Conservation (phyloP, 2,329 filamentous ascomycete species). For the Colletotrichum sp. region DNA sequence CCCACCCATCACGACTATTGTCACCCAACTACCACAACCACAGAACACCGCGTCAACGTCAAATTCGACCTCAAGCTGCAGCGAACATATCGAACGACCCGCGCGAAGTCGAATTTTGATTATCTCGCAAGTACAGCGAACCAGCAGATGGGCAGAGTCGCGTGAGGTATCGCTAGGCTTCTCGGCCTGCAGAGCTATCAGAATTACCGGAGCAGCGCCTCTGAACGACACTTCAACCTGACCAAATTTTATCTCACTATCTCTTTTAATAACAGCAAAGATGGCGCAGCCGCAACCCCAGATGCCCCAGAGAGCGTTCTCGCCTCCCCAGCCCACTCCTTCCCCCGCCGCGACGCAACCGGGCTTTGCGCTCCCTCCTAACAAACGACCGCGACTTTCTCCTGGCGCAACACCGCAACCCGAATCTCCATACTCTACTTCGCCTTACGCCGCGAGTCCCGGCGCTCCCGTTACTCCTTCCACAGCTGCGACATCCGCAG, state of each 20-base stretch:
- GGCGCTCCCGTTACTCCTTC: slow-evolving; percentile 44
- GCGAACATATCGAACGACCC: background rate
- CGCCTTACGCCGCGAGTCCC: slow-evolving; percentile 56
- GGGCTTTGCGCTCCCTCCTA: slow-evolving; percentile 65
- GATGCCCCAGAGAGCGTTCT: slow-evolving; percentile 61
- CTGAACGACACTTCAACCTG: slow-evolving; percentile 13
- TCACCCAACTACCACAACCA: background rate
- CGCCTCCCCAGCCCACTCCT: slow-evolving; percentile 65
- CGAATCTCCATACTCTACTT: slow-evolving; percentile 63
- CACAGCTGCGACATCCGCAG: slow-evolving; percentile 35
- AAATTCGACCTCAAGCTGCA: background rate
- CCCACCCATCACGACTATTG: background rate
- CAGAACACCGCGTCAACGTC: background rate
- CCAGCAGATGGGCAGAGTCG: slow-evolving; percentile 50
- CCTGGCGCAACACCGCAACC: slow-evolving; percentile 73
- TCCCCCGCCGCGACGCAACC: slow-evolving; percentile 64
- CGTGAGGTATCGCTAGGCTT: slow-evolving; percentile 53
- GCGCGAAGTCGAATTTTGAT: background rate
- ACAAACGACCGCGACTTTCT: slow-evolving; percentile 75
- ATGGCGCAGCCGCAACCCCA: slow-evolving; percentile 68
- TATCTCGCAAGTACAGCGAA: background rate
- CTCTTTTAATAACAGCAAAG: slow-evolving; percentile 9
- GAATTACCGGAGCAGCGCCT: background rate
- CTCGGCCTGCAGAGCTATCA: slow-evolving; percentile 46
- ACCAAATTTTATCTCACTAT: background rate